phyloP scores from a whole-genome alignment of 441 rosid species.

The Jatropha podagrica region DNA sequence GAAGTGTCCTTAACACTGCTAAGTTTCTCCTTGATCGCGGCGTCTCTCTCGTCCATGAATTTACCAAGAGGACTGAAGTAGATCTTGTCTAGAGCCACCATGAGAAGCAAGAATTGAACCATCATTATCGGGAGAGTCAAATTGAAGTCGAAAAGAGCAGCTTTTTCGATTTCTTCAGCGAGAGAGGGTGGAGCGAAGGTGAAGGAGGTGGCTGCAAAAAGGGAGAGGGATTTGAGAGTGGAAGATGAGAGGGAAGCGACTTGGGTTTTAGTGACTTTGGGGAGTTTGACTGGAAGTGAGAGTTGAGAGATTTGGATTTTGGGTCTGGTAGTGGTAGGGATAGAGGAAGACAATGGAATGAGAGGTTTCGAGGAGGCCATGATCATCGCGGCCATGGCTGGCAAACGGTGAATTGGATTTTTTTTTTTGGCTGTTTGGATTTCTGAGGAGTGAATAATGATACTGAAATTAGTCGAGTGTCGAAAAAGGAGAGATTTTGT shows the following conservation, averaged over 20 bases:
- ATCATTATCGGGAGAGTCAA: slow-evolving; percentile 82
- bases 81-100: slow-evolving; percentile 82
- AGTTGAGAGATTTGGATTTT: slow-evolving; percentile 40
- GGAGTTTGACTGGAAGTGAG: slow-evolving; percentile 37
- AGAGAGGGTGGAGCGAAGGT: slow-evolving; percentile 63
- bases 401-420: slow-evolving; percentile 16
- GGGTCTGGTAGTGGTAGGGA: slow-evolving; percentile 34
- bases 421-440: not conserved
- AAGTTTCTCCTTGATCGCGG: slow-evolving; percentile 74
- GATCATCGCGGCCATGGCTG: slow-evolving; percentile 73
- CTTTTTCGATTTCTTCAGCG: slow-evolving; percentile 79
- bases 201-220: slow-evolving; percentile 47
- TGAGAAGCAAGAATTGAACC: slow-evolving; percentile 71
- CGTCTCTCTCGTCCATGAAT: slow-evolving; percentile 84
- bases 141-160: slow-evolving; percentile 90
- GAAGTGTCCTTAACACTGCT: slow-evolving; percentile 77
- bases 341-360: slow-evolving; percentile 34
- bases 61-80: slow-evolving; percentile 84
- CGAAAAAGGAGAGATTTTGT: slow-evolving; percentile 7
- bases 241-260: slow-evolving; percentile 39
- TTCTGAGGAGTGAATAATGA: not conserved
- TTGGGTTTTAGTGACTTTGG: slow-evolving; percentile 33
- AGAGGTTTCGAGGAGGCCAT: slow-evolving; percentile 78
- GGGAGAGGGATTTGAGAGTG: slow-evolving; percentile 55
- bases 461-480: not conserved